phyloP scores from a whole-genome alignment of 108 stramenopile genomes.

The Fistulifera pelliculosa region DNA sequence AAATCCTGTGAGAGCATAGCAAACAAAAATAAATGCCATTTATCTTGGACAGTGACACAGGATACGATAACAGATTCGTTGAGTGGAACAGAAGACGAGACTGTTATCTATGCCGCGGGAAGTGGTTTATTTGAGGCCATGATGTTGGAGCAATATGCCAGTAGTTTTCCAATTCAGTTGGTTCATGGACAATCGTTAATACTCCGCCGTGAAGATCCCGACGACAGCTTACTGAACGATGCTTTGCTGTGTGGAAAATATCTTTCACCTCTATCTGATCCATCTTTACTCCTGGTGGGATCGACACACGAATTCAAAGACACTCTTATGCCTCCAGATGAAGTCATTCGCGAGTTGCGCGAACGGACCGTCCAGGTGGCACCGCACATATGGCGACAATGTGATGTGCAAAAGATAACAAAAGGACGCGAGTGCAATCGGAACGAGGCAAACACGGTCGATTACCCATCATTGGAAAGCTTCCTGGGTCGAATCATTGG shows the following conservation, averaged over 20 bases:
- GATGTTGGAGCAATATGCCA: conserved; percentile 3
- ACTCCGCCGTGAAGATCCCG: conserved; percentile 24
- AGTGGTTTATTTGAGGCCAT: conserved; percentile 46
- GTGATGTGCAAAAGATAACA: conserved; percentile 39
- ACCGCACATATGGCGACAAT: conserved; percentile 55
- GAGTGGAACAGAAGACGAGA: conserved; percentile 32
- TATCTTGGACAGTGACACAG: background rate
- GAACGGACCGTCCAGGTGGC: conserved; percentile 41
- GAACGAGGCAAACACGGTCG: conserved; percentile 61
- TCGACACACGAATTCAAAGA: conserved; percentile 78
- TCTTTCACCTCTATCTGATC: conserved; percentile 46
- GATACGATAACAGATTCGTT: too few relatives aligned
- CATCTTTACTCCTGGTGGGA: conserved; percentile 43
- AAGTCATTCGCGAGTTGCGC: conserved; percentile 44
- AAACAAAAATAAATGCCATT: conserved; percentile 9
- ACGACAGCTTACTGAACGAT: conserved; percentile 3
- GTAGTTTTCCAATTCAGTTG: conserved; percentile 42
- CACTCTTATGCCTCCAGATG: conserved; percentile 20
- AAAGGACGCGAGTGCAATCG: conserved; percentile 65
- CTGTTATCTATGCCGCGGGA: conserved; percentile 56
- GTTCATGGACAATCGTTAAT: conserved; percentile 83
- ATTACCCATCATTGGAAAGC: conserved; percentile 63
- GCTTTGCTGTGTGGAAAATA: conserved; percentile 81
- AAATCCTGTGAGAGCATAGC: conserved; percentile 25
- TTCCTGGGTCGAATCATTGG: conserved; percentile 41